These are phyloP conservation scores for Cetraspora pellucida DNA, from an alignment of 192 early-diverging fungal species.

Conservation along the genomic window DNA sequence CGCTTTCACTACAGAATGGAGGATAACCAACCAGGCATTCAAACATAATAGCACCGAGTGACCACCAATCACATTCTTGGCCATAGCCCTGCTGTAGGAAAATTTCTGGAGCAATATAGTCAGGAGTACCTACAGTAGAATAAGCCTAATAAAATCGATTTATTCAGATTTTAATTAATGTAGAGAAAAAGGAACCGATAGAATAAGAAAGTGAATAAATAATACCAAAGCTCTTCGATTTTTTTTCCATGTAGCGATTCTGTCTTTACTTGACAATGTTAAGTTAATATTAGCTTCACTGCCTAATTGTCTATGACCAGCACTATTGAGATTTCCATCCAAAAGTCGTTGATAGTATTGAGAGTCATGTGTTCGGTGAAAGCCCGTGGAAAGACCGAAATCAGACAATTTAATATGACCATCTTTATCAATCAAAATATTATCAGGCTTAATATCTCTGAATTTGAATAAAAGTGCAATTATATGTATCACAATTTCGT, in stretches of 20 bases:
- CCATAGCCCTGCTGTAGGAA: conserved; percentile 94
- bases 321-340: conserved; percentile 66
- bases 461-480: not conserved
- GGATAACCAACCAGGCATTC: conserved; percentile 98
- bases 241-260: conserved; percentile 97
- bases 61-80: conserved; percentile 99
- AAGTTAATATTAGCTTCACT: conserved; percentile 85
- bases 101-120: conserved; percentile 95
- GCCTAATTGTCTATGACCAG: conserved; percentile 39
- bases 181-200: not conserved
- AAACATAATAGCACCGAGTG: conserved; percentile 98
- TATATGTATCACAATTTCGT: no score
- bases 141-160: conserved; percentile 65
- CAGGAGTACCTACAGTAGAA: conserved; percentile 97
- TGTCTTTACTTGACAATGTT: conserved; percentile 91
- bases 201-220: not conserved
- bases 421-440: conserved; percentile 93
- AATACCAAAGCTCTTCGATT: conserved; percentile 88
- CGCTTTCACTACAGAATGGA: conserved; percentile 94
- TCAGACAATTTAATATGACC: conserved; percentile 99
- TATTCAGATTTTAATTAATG: not conserved
- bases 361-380: conserved; percentile 99
- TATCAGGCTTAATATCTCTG: conserved; percentile 84
- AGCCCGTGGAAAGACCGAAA: conserved; percentile 99
- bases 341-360: conserved; percentile 87